Evolutionary conservation across 306 rosid genomes (phyloP), one percentile per base, ranked within the genome.

Genomic region (Erythrophleum fordii): DNA sequence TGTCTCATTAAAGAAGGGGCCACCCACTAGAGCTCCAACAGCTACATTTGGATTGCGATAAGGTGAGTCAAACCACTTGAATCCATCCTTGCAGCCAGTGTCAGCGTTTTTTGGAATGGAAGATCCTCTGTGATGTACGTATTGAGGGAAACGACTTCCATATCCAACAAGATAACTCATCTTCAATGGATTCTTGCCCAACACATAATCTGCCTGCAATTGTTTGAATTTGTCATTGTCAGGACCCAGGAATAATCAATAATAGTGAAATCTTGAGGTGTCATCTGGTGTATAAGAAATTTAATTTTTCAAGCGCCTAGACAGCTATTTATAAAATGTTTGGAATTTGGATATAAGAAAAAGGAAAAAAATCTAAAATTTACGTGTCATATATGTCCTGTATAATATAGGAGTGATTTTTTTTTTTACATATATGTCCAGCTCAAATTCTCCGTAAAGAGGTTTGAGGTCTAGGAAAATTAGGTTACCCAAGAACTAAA

Each of bases 121-220:
- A 72, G 94, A 80, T 84, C 92, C 96, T 61, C 92, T 89, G 46
- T 91, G 94, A 86, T 88, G 92, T 23, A 89, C 86, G 58, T 83
- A 79, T 72, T 79, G 83, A 12, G 97, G 93, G 83, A 83, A 91
- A 34, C 80, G 42, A 61, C 31, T 81, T 52, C 91, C 92, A 72
- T 78, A 87, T 18, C 96, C 96, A 35, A 93, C 91, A 51, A 91
- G 76, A 83, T 83, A 88, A 73, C 97, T 93, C 89, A 91, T 88
- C 77, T 65, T 58, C 87, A 86, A 48, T 0, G 90, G 92, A 83
- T 89, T 91, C 60, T 84, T 48, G 0, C 96, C 91, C 82, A 89
- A 73, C 17, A 86, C 86, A 45, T 91, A 93, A 52, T 93, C 92
- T 29, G 74, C 94, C 91, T 92, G 83, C 75, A 87, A 42, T 56